phyloP scores from a whole-genome alignment of 176 grass and related monocot species.

The Carex pumila region DNA sequence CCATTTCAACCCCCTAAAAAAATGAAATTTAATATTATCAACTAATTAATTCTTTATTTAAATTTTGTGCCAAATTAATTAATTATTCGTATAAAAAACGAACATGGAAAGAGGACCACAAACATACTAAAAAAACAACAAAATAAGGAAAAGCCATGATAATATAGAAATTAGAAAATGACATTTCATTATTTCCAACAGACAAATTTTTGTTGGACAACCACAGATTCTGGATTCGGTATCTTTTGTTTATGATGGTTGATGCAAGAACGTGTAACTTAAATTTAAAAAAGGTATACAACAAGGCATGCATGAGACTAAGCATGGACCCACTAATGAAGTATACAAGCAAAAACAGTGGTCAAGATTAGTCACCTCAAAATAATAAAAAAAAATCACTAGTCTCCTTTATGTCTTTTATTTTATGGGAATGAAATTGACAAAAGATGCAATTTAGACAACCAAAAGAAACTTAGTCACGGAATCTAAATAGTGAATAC shows the following conservation, averaged over 20 bases:
- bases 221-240: slow-evolving; percentile 7
- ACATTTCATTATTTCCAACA: not conserved
- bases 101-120: not conserved
- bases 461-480: not conserved
- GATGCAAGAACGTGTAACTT: not conserved
- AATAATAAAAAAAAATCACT: not conserved
- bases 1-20: slow-evolving; percentile 53
- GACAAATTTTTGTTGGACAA: not conserved
- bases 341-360: not conserved
- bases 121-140: not conserved
- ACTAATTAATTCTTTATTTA: not conserved
- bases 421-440: not conserved
- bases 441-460: not conserved
- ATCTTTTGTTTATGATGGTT: not conserved
- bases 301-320: not conserved
- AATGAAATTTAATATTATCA: not conserved
- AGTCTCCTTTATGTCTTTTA: not conserved
- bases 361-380: not conserved
- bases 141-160: not conserved
- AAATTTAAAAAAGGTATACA: not conserved
- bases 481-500: not conserved
- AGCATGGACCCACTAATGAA: not conserved
- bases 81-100: not conserved
- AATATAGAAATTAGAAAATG: not conserved
- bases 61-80: not conserved